Conservation (phyloP, 768 basidiomycete species). For the Hypholoma sublateritium region DNA sequence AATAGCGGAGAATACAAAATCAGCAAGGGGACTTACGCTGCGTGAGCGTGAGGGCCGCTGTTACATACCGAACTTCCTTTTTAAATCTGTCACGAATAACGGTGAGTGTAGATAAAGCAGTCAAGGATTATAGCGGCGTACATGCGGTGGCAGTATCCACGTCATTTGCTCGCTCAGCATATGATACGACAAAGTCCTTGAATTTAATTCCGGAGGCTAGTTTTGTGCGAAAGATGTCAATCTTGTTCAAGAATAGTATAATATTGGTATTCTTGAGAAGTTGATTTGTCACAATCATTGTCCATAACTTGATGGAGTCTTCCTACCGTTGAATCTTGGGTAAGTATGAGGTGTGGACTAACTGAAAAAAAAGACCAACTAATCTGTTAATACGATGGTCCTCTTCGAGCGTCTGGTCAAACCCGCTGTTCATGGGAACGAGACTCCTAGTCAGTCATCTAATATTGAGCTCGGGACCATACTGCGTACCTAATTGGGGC, state of each 20-base stretch:
- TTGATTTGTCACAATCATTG: conserved; percentile 67
- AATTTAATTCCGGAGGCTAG: conserved; percentile 63
- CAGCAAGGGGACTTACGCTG: not conserved
- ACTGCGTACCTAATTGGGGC: conserved; percentile 54
- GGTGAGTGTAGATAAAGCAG: conserved; percentile 6
- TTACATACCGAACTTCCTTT: conserved; percentile 44
- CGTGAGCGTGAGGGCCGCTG: too few relatives aligned
- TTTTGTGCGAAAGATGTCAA: conserved; percentile 70
- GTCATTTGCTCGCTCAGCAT: conserved; percentile 67
- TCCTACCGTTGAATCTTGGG: conserved; percentile 40
- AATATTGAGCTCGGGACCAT: not conserved
- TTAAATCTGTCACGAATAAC: conserved; percentile 31
- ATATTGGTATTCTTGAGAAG: conserved; percentile 71
- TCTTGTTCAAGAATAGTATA: conserved; percentile 82
- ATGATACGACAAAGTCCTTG: conserved; percentile 70
- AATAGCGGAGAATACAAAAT: not conserved
- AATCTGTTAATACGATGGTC: conserved; percentile 63
- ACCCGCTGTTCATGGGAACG: conserved; percentile 38
- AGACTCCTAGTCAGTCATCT: conserved; percentile 1
- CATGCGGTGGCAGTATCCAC: conserved; percentile 67
- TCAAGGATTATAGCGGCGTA: conserved; percentile 31
- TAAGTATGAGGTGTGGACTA: not conserved
- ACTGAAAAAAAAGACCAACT: conserved; percentile 31
- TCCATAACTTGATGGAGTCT: conserved; percentile 78
- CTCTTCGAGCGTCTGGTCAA: conserved; percentile 70